Evolutionary conservation across 139 green algal species (phyloP), one percentile per base, ranked within the genome.

Genomic region (Deuterostichococcus epilithicus): DNA sequence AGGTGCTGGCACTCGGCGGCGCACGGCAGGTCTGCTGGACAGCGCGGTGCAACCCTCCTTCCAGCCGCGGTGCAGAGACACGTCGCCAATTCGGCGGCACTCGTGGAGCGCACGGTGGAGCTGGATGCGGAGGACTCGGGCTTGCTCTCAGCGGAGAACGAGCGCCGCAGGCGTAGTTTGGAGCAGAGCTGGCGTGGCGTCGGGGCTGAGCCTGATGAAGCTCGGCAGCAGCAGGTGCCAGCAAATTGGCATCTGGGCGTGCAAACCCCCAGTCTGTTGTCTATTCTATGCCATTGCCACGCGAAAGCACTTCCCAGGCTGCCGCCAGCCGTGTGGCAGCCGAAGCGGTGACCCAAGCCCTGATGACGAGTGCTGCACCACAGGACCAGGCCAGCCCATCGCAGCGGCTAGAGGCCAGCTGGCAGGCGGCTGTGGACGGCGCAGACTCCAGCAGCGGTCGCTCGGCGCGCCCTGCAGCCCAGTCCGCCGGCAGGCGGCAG

Each of bases 131-230:
- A 44, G n/a, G 42, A 37, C 42, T 59, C 28, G 70, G 26, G 15
- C 28, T 15, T 35, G 28, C 28, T 30, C 22, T 73, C 70, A 72
- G 42, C 70, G 65, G 1, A 74, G 70, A 74, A 26, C 22, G 70
- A 74, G 70, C 70, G 70, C 70, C 30, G 42, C n/a, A 15, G 70
- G 33, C 65, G 70, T 30, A 74, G 70, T n/a, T 28, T 75, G 1
- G 70, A 75, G 39, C 37, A 65, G 26, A 75, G 70, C 70, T 75
- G 45, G 68, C 34, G 33, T 23, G 6, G 26, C 33, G 15, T 69
- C 23, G 22, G 20, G 8, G 8, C 15, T 36, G 26, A 13, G 63
- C 63, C 8, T 30, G 68, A 33, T 45, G 23, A 45, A 47, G 68
- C 35, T 73, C 32, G 13, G 2, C 34, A 10, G 25, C 34, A 45